Percentiles rank a stretch among this genome's conserved stretches.
These are phyloP conservation scores for Pseudogymnoascus sp. DNA, from an alignment of 2,329 filamentous ascomycete species.

Conservation along the genomic window DNA sequence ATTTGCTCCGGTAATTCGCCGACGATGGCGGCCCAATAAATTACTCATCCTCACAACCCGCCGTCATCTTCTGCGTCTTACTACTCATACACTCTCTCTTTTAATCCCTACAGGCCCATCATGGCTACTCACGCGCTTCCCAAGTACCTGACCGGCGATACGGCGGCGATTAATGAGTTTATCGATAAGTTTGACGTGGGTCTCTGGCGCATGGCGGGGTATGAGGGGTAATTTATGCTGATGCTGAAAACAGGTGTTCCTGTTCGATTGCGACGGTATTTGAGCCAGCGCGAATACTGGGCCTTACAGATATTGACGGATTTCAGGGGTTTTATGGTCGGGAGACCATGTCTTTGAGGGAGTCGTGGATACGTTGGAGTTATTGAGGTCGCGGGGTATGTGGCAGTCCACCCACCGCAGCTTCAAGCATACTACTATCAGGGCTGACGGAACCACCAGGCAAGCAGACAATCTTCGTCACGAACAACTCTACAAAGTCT, in stretches of 20 bases:
- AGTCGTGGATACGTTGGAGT: conserved; percentile 73
- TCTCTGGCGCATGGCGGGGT: conserved; percentile 18
- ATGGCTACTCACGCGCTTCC: conserved; percentile 21
- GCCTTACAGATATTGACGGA: conserved; percentile 15
- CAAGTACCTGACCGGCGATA: conserved; percentile 73
- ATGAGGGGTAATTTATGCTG: conserved; percentile 18
- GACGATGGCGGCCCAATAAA: not conserved
- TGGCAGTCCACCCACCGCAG: conserved; percentile 11
- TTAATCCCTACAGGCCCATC: not conserved
- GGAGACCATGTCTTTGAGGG: conserved; percentile 83
- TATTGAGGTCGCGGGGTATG: conserved; percentile 72
- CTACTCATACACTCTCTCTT: not conserved
- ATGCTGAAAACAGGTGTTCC: conserved; percentile 57
- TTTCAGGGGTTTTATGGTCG: conserved; percentile 84
- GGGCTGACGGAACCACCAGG: conserved; percentile 40
- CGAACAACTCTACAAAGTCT: conserved; percentile 98
- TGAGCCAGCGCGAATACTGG: conserved; percentile 11
- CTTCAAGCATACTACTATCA: not conserved
- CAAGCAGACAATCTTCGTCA: conserved; percentile 91
- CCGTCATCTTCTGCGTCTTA: not conserved
- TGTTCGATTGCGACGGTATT: conserved; percentile 95
- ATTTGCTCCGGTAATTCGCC: conserved; percentile 1
- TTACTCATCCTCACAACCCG: not conserved
- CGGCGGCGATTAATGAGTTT: conserved; percentile 69
- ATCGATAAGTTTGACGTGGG: conserved; percentile 86